Base-by-base conservation (phyloP, 176 grass and related monocot species). In the Bromus sterilis region DNA sequence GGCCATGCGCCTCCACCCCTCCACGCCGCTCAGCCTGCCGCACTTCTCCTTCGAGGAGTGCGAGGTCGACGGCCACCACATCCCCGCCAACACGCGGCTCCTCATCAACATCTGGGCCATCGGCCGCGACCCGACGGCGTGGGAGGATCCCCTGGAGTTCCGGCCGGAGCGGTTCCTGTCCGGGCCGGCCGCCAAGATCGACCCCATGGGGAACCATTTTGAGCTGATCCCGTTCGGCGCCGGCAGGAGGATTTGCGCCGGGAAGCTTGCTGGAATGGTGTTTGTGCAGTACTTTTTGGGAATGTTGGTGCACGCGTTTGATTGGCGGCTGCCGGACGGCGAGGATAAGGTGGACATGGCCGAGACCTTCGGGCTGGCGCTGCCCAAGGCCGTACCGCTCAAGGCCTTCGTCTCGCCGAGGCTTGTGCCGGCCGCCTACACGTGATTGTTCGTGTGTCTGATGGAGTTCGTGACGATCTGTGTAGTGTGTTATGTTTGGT, bases 141-240 rank as follows among this genome's bases (percentile, higher is more conserved):
- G 94, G 94, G 56, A 80, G 23, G 70, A 82, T 1, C 94, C 94
- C 0, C 86, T 91, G 7, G 63, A 85, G 80, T 97, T 97, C 86
- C 71, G 83, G n/a, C 91, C 91, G 9, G 94, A 97, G 69, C 26
- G 94, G 16, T 97, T 97, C 71, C n/a, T 97, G 0, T 46, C 83
- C 4, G 83, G 87, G 1, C 79, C 58, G 0, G 76, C 81, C 1
- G 84, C 64, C 3, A 80, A 63, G 61, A 78, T 93, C 0, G 91
- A 93, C 62, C 94, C 94, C 0, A 65, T 93, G 4, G 94, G 94
- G 1, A 97, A 93, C 73, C 15, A 68, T 81, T 97, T 97, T 76
- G 94, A 97, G 84, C 91, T 97, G 28, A 97, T 97, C 34, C 94
- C 94, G 6, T 93, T 97, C 46, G 94, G 91, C 56, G 94, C 91